Evolutionary conservation across 2,329 filamentous ascomycete genomes (phyloP), one percentile per base, ranked within the genome.

Genomic region (Colletotrichum lini): DNA sequence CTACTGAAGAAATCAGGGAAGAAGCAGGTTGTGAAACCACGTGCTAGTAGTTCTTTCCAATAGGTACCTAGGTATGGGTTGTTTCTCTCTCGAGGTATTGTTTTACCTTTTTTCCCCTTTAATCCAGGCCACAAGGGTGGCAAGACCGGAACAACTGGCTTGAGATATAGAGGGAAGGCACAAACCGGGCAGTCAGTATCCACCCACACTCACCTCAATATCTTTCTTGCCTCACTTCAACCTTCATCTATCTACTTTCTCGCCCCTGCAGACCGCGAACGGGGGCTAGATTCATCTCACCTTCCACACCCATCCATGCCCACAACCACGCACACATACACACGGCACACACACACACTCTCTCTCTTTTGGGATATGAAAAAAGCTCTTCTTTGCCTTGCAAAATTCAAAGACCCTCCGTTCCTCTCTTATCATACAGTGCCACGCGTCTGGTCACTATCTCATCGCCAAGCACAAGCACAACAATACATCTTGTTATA

Each of bases 401-500:
- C 5, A 50, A 50, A n/a, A 10, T 10, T 52, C 38, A 16, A 35
- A 69, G 60, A 52, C 44, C 60, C 23, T 52, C 45, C 60, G 40
- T 38, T 40, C 60, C 30, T 65, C 30, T 42, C 47, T 38, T 53
- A 50, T 58, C 52, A 45, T 30, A 10, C 3, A 15, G 13, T 18
- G 2, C 26, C 40, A n/a, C 50, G 30, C 45, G 42, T 8, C 23
- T 61, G 26, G 38, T 6, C 12, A 10, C 18, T 4, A 16, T 44
- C 12, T 4, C 50, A 35, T 38, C 58, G 21, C 26, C 38, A 52
- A 35, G 16, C 35, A 30, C 30, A 58, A 21, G 40, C 26, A 49
- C 35, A 64, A 52, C 60, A 58, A 56, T 30, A 21, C 61, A 26
- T 45, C 23, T 65, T 35, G 35, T 56, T 69, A 65, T 58, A 65